Conservation (phyloP, 179 eudicot genomes). For the Silene vulgaris region DNA sequence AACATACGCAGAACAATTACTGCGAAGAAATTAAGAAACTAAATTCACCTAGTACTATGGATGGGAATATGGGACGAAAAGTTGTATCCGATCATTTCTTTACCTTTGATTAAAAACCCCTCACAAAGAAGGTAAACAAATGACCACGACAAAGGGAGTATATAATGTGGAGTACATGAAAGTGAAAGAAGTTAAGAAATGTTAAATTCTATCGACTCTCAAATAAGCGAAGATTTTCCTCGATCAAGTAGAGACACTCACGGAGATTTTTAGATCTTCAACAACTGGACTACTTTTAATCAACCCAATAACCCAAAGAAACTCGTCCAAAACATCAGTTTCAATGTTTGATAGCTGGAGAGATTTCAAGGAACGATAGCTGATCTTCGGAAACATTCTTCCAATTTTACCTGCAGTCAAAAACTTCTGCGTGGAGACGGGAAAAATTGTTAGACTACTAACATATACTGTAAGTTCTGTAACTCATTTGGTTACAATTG, state of each 20-base stretch:
- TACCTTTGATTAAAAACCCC: too few relatives aligned
- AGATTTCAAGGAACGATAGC: background rate
- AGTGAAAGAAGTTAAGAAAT: too few relatives aligned
- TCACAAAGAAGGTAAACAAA: too few relatives aligned
- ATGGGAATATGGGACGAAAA: too few relatives aligned
- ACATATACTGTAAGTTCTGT: too few relatives aligned
- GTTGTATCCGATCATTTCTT: too few relatives aligned
- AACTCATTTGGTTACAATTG: background rate
- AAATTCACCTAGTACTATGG: too few relatives aligned
- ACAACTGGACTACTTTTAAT: slow-evolving; percentile 8
- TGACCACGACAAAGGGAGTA: too few relatives aligned
- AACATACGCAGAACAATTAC: background rate
- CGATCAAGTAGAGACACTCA: background rate
- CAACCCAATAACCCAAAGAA: slow-evolving; percentile 1
- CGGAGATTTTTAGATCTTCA: slow-evolving; percentile 7
- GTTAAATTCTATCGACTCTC: background rate
- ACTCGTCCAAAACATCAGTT: background rate
- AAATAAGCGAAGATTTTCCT: background rate
- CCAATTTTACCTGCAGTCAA: slow-evolving; percentile 13
- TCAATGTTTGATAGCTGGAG: slow-evolving; percentile 14
- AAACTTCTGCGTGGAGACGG: slow-evolving; percentile 9
- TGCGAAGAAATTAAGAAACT: background rate
- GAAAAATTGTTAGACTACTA: slow-evolving; percentile 1
- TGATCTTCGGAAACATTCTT: slow-evolving; percentile 2
- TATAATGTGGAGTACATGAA: too few relatives aligned